phyloP scores from a whole-genome alignment of 169 alveolate genomes.

The Cryptosporidium felis region DNA sequence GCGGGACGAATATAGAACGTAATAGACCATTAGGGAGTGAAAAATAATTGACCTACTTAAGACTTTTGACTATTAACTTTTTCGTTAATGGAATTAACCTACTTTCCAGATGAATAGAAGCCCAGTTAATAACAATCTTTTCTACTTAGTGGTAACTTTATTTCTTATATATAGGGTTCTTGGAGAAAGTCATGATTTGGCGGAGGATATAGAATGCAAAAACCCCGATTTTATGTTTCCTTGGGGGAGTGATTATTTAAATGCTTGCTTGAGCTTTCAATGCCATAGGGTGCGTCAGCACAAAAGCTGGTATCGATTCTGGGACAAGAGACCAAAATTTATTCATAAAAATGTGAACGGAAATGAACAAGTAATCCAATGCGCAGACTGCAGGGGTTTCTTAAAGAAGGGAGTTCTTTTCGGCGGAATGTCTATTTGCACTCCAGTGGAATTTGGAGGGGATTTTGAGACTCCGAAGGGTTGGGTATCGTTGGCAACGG shows the following conservation, averaged over 20 bases:
- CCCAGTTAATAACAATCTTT: neutral
- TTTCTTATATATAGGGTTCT: neutral
- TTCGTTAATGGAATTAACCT: neutral
- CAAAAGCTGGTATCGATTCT: constrained; percentile 59
- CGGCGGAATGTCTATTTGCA: constrained; percentile 62
- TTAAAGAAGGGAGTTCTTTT: constrained; percentile 53
- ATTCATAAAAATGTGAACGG: constrained; percentile 36
- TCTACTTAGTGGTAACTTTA: neutral
- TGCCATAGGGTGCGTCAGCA: constrained; percentile 54
- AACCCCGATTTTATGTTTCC: constrained; percentile 25
- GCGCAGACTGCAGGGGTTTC: constrained; percentile 62
- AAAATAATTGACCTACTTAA: no score
- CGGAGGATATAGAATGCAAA: neutral
- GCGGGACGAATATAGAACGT: no score
- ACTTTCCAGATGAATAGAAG: neutral
- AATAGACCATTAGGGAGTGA: no score
- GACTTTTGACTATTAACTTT: no score
- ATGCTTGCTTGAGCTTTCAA: constrained; percentile 31
- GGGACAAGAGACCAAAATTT: constrained; percentile 62
- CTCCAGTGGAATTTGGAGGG: constrained; percentile 61
- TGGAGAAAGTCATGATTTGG: neutral
- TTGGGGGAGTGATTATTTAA: constrained; percentile 40
- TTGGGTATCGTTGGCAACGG: constrained; percentile 61
- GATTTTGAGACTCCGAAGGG: constrained; percentile 50
- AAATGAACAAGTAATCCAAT: constrained; percentile 25